phyloP scores from a whole-genome alignment of 1,139 yeast species.

The Blastobotrys capitulatus region DNA sequence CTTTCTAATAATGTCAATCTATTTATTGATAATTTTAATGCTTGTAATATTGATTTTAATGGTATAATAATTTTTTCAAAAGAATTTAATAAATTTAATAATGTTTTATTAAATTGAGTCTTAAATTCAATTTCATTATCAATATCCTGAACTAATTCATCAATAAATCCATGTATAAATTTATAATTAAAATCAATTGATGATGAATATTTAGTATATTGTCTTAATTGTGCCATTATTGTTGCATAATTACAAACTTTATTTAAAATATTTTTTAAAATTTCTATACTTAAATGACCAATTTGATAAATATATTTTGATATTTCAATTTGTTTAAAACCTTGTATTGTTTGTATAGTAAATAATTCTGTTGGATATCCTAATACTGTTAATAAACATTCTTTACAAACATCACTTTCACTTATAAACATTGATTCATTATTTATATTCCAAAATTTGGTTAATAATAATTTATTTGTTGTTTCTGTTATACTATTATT shows the following conservation, averaged over 20 bases:
- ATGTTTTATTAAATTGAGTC: conserved; percentile 6
- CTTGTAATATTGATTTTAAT: conserved; percentile 11
- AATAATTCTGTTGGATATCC: conserved; percentile 16
- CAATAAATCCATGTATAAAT: conserved; percentile 17
- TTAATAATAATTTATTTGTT: neutral
- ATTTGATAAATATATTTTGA: conserved; percentile 1
- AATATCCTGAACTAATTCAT: conserved; percentile 10
- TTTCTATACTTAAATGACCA: conserved; percentile 13
- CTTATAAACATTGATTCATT: conserved; percentile 7
- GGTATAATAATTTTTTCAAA: conserved; percentile 12
- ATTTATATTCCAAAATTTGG: neutral
- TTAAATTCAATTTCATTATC: conserved; percentile 11
- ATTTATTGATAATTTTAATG: conserved; percentile 8
- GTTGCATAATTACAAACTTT: conserved; percentile 16
- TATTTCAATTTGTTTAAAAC: neutral
- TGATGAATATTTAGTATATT: conserved; percentile 14
- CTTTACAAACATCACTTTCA: conserved; percentile 19
- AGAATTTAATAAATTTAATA: neutral
- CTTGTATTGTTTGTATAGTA: neutral
- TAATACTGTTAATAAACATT: conserved; percentile 15
- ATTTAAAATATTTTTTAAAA: conserved; percentile 12
- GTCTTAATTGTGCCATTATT: conserved; percentile 16
- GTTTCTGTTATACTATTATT: neutral
- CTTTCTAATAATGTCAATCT: conserved; percentile 15
- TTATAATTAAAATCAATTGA: conserved; percentile 14